phyloP scores from a whole-genome alignment of 2,329 filamentous ascomycete genomes.

The Xylariomycetidae sp. region DNA sequence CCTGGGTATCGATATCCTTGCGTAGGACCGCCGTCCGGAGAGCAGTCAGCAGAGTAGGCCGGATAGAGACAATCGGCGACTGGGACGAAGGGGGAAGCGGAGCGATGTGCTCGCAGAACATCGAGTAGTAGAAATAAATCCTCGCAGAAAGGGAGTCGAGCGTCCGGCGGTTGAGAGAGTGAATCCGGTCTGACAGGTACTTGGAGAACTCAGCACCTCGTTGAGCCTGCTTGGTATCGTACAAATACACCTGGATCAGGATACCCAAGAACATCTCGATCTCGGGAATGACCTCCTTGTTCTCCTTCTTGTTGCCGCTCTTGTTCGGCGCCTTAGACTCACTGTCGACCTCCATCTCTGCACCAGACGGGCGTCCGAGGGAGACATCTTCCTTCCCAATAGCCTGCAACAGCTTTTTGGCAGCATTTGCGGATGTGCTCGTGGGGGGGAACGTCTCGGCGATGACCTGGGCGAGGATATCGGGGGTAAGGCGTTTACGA shows the following conservation, averaged over 20 bases:
- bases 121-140: conserved; percentile 95
- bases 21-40: conserved; percentile 92
- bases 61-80: conserved; percentile 80
- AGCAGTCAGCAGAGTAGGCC: conserved; percentile 79
- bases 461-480: conserved; percentile 76
- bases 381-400: conserved; percentile 63
- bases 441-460: conserved; percentile 70
- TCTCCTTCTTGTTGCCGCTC: conserved; percentile 57
- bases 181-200: conserved; percentile 77
- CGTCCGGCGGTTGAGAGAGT: conserved; percentile 85
- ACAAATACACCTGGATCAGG: conserved; percentile 79
- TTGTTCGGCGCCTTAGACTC: conserved; percentile 49
- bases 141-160: conserved; percentile 90
- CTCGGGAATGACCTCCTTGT: conserved; percentile 79
- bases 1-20: conserved; percentile 96
- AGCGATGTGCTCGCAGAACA: conserved; percentile 88
- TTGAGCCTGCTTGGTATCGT: conserved; percentile 77
- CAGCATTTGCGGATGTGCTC: conserved; percentile 57
- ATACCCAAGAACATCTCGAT: conserved; percentile 87
- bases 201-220: conserved; percentile 81
- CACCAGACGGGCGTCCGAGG: conserved; percentile 51
- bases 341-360: conserved; percentile 71
- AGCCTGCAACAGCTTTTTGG: conserved; percentile 65
- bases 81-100: conserved; percentile 85
- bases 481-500: conserved; percentile 81